Base-by-base conservation (phyloP, 129 eudicot genomes). In the Ambrosia trifida region DNA sequence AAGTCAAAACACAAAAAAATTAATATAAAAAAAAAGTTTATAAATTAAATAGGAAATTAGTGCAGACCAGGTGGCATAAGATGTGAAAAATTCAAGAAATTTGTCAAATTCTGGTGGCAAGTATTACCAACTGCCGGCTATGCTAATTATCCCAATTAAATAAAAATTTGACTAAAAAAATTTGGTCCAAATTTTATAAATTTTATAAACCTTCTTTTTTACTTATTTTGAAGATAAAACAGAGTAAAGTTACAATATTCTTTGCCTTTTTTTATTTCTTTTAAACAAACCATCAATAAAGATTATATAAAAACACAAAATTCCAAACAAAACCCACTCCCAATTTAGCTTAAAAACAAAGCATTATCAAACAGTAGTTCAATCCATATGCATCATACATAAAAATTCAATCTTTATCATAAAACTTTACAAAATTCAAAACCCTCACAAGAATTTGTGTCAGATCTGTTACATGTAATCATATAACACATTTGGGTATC, bases 21-120 rank as follows among this genome's bases (percentile, higher is more conserved):
- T 0, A 0, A 24, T 24, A 30, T 4, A 57, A 28, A 1, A 11
- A 14, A 24, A 0, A 3, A 60, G 4, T 4, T 36, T 5, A 40
- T 40, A 0, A 51, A 16, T 19, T 38, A 38, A 58, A 62, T 6
- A 24, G 19, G 3, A 64, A 49, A 71, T 31, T 64, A 72, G 74
- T 77, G 82, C 72, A 80, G 85, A 84, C 86, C 84, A 76, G 68
- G 47, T 53, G 70, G 75, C 74, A 73, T 74, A 77, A 68, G 30
- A 69, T 62, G 73, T 68, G 76, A 56, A 73, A 63, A 79, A 75
- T 65, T 58, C 63, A 60, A 52, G 64, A 73, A 80, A 72, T 57
- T 74, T 59, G 67, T 69, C 59, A 69, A 80, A 79, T 79, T 83
- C 82, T 76, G 74, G 76, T 69, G 60, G 77, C 70, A 77, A 68